These are phyloP conservation scores for Tetraselmis striata DNA, from an alignment of 139 green algal species.

Conservation along the genomic window DNA sequence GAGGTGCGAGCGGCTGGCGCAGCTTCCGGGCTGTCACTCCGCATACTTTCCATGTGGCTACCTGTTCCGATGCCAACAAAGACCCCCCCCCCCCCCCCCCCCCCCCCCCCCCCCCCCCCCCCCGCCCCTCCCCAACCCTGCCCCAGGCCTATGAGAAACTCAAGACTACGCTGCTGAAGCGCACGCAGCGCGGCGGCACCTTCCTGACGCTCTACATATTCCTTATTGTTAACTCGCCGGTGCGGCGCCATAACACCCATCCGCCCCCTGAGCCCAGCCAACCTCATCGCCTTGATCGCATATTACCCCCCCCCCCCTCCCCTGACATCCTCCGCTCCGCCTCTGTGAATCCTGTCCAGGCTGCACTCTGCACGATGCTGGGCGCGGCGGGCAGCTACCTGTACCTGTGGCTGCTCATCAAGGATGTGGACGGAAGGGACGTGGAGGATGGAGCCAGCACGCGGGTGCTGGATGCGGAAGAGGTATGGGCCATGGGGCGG, in stretches of 20 bases:
- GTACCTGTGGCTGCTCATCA: not conserved
- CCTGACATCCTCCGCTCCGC: no score
- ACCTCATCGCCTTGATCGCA: no score
- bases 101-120: no score
- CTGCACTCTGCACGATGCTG: not conserved
- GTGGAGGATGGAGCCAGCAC: not conserved
- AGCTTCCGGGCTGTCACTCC: no score
- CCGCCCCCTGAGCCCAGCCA: no score
- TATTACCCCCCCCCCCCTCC: no score
- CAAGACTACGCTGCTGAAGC: not conserved
- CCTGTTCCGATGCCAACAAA: no score
- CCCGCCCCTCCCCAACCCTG: not conserved
- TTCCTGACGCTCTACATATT: not conserved
- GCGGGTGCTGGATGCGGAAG: not conserved
- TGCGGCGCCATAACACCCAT: no score
- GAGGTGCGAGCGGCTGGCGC: no score
- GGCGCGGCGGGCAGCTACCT: not conserved
- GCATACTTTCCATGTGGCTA: not conserved
- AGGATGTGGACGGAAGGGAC: not conserved
- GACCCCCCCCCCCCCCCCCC: no score
- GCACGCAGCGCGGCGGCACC: not conserved
- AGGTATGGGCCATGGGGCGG: no score
- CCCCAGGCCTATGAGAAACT: not conserved
- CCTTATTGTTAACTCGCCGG: not conserved
- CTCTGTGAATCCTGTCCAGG: no score